Evolutionary conservation across 2,329 filamentous ascomycete species (phyloP).

Genomic region (Pseudomassariella vexata): DNA sequence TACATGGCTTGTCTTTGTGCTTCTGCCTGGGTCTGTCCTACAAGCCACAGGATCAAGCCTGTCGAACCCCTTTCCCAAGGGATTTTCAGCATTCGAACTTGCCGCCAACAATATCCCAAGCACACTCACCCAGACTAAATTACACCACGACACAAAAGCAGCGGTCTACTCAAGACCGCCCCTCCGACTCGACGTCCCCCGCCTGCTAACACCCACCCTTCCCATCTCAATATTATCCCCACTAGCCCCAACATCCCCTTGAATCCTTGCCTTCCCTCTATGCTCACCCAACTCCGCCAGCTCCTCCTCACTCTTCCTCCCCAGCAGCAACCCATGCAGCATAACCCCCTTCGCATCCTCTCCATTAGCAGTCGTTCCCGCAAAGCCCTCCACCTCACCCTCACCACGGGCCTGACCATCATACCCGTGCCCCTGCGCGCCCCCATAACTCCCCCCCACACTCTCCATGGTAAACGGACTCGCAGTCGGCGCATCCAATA

Average conservation of each 20-base stretch:
- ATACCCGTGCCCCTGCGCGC: conserved; percentile 14
- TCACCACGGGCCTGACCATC: conserved; percentile 2
- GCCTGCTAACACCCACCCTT: conserved; percentile 15
- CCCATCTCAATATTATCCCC: conserved; percentile 19
- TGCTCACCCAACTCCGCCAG: conserved; percentile 30
- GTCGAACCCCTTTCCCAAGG: too few relatives aligned
- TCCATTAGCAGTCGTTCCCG: conserved; percentile 1
- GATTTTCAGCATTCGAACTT: too few relatives aligned
- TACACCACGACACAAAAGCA: too few relatives aligned
- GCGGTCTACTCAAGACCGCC: too few relatives aligned
- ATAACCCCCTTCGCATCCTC: too few relatives aligned
- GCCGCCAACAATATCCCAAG: too few relatives aligned
- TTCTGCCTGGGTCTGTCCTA: too few relatives aligned
- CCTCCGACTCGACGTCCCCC: conserved; percentile 10
- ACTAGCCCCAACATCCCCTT: conserved; percentile 15
- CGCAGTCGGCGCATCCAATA: conserved; percentile 69
- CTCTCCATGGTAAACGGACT: conserved; percentile 72
- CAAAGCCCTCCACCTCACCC: conserved; percentile 1
- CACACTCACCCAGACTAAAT: too few relatives aligned
- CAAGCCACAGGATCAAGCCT: too few relatives aligned
- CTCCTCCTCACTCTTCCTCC: conserved; percentile 24
- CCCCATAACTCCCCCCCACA: conserved; percentile 58
- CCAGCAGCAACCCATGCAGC: conserved; percentile 9
- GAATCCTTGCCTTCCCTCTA: conserved; percentile 15
- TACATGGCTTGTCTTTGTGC: too few relatives aligned